Conservation (phyloP, 2,329 filamentous ascomycete species). For the Mariannaea elegans region DNA sequence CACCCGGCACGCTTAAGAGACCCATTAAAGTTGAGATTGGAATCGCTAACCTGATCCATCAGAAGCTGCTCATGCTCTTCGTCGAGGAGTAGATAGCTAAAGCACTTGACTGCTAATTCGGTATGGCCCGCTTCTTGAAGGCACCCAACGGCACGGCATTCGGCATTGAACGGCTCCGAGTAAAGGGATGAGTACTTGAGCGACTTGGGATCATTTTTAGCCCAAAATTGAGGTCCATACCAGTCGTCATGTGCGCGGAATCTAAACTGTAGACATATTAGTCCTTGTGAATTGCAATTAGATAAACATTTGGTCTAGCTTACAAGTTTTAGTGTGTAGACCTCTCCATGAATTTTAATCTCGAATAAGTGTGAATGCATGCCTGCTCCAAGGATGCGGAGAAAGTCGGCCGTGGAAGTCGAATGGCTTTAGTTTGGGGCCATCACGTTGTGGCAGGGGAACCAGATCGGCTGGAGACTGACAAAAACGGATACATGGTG, state of each 20-base stretch:
- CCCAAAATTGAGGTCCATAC: conserved; percentile 1
- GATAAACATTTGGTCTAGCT: neutral
- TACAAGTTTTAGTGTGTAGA: conserved; percentile 9
- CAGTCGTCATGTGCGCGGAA: neutral
- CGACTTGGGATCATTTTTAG: neutral
- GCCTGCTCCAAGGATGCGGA: neutral
- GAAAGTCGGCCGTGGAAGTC: conserved; percentile 7
- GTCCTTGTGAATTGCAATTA: neutral
- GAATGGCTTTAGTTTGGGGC: conserved; percentile 1
- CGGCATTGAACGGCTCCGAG: conserved; percentile 36
- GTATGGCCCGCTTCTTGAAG: conserved; percentile 37
- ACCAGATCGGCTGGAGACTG: neutral
- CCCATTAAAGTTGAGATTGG: neutral
- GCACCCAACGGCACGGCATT: conserved; percentile 41
- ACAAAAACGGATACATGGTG: conserved; percentile 5
- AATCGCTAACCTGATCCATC: conserved; percentile 12
- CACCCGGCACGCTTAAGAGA: neutral
- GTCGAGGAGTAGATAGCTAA: conserved; percentile 40
- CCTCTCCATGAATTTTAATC: neutral
- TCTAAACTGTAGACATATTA: neutral
- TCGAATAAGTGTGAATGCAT: neutral
- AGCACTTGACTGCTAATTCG: conserved; percentile 35
- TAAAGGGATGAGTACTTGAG: conserved; percentile 25
- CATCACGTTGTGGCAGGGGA: neutral
- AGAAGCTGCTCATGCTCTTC: conserved; percentile 27